Evolutionary conservation across 2,329 filamentous ascomycete genomes (phyloP).

Genomic region (Purpureocillium takamizusanense): DNA sequence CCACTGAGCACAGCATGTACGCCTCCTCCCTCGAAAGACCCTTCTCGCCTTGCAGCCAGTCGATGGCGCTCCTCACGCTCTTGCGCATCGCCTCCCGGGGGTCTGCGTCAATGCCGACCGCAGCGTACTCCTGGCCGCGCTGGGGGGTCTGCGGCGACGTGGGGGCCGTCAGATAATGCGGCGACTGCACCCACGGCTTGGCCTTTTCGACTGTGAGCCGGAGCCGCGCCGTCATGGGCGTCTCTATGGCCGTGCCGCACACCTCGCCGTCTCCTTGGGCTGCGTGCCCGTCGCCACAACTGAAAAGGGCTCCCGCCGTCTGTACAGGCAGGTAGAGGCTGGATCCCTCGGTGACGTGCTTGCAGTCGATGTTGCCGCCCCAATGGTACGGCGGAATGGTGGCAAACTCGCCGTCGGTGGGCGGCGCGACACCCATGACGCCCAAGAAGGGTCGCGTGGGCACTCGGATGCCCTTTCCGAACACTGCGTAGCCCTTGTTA

Average conservation of each 20-base stretch:
- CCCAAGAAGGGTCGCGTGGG: slow-evolving; percentile 43
- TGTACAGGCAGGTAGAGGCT: slow-evolving; percentile 40
- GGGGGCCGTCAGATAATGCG: slow-evolving; percentile 34
- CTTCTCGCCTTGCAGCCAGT: slow-evolving; percentile 37
- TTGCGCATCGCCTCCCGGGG: slow-evolving; percentile 37
- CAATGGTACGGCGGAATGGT: slow-evolving; percentile 41
- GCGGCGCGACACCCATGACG: slow-evolving; percentile 40
- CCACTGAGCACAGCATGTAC: slow-evolving; percentile 43
- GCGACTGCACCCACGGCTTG: slow-evolving; percentile 34
- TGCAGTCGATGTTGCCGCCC: slow-evolving; percentile 47
- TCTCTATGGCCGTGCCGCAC: slow-evolving; percentile 48
- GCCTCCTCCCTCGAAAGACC: slow-evolving; percentile 35
- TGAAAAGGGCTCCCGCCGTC: slow-evolving; percentile 39
- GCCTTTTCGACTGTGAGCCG: slow-evolving; percentile 38
- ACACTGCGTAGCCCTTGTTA: slow-evolving; percentile 22
- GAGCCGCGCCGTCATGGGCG: slow-evolving; percentile 37
- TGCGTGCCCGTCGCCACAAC: slow-evolving; percentile 44
- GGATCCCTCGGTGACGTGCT: slow-evolving; percentile 35
- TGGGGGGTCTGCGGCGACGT: slow-evolving; percentile 7
- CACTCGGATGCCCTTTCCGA: slow-evolving; percentile 37
- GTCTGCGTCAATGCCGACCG: slow-evolving; percentile 36
- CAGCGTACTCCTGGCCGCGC: slow-evolving; percentile 30
- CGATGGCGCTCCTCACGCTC: slow-evolving; percentile 36
- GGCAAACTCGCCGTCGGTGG: slow-evolving; percentile 31
- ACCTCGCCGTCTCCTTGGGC: slow-evolving; percentile 46